phyloP scores from a whole-genome alignment of 495 filamentous ascomycete species.

The Astrothelium subdiscretum region DNA sequence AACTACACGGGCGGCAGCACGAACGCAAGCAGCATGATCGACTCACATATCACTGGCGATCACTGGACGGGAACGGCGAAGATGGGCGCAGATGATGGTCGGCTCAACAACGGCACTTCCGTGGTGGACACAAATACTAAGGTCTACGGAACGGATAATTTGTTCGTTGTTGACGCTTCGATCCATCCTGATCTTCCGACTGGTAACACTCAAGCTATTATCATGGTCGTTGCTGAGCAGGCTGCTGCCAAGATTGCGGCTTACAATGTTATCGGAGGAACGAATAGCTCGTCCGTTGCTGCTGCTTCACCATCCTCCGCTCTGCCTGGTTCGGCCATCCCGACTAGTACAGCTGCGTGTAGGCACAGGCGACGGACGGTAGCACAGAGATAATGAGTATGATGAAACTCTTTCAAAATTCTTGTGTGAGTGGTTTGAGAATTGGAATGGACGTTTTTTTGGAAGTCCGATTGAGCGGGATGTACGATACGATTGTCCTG shows the following conservation, averaged over 20 bases:
- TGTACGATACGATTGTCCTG: too few relatives aligned
- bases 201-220: slow-evolving; percentile 34
- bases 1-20: background rate
- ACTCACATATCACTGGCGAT: background rate
- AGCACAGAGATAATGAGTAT: too few relatives aligned
- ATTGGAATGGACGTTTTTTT: too few relatives aligned
- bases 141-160: background rate
- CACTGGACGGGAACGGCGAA: background rate
- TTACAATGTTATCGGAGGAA: slow-evolving; percentile 4
- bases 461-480: too few relatives aligned
- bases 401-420: too few relatives aligned
- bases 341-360: too few relatives aligned
- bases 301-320: background rate
- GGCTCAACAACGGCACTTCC: background rate
- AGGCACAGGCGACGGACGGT: too few relatives aligned
- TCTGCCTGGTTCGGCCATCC: background rate
- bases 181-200: slow-evolving; percentile 38
- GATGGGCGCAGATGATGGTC: background rate
- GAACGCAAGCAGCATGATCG: background rate
- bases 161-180: slow-evolving; percentile 20
- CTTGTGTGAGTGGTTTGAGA: too few relatives aligned
- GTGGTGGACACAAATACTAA: background rate
- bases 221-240: slow-evolving; percentile 35
- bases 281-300: background rate
- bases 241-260: slow-evolving; percentile 29